Evolutionary conservation across 495 filamentous ascomycete genomes (phyloP).

Genomic region (Tuber indicum): DNA sequence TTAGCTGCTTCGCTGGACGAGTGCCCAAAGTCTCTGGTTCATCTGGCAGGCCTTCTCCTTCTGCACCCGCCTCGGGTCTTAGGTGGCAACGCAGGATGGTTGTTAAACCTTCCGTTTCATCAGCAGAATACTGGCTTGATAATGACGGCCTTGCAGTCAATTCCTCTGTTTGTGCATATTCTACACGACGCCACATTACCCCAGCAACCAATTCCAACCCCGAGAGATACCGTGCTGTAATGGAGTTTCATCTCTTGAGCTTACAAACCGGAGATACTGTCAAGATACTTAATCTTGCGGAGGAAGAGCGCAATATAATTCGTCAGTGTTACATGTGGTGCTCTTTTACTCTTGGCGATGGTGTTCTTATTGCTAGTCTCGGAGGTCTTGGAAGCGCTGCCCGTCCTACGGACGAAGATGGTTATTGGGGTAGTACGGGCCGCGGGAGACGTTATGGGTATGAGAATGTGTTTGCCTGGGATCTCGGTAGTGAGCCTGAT

Average conservation of each 20-base stretch:
- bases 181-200: constrained; percentile 33
- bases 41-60: background rate
- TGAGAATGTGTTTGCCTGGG: constrained; percentile 34
- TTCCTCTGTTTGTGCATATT: constrained; percentile 30
- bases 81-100: constrained; percentile 37
- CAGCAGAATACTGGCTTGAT: constrained; percentile 35
- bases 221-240: constrained; percentile 20
- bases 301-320: constrained; percentile 27
- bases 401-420: constrained; percentile 13
- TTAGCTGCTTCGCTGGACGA: constrained; percentile 31
- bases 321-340: constrained; percentile 36
- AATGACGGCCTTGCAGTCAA: constrained; percentile 37
- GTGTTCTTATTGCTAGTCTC: constrained; percentile 29
- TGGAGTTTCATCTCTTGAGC: constrained; percentile 37
- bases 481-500: constrained; percentile 22
- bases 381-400: constrained; percentile 19
- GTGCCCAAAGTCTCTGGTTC: background rate
- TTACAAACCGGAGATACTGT: constrained; percentile 32
- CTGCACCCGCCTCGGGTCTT: background rate
- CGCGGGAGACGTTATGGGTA: constrained; percentile 30
- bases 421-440: constrained; percentile 9
- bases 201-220: background rate
- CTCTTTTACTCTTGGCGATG: constrained; percentile 34
- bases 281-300: constrained; percentile 32
- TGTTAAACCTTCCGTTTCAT: constrained; percentile 10